Evolutionary conservation across 305 asterid genomes (phyloP).

Genomic region (Nicotiana rustica): DNA sequence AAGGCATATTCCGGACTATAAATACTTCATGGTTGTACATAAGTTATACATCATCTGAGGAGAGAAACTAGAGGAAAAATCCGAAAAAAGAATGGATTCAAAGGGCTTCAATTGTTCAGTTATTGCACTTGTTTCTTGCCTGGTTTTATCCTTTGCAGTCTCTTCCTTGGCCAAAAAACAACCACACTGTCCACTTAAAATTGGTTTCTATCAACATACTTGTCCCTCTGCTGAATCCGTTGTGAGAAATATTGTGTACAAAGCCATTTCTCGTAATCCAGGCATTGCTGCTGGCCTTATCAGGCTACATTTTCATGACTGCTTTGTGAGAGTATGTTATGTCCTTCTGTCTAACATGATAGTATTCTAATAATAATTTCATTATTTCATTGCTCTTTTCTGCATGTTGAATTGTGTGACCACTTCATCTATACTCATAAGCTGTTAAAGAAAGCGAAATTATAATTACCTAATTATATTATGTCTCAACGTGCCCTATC

Average conservation of each 20-base stretch:
- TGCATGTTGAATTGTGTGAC: not conserved
- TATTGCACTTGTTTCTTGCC: constrained; percentile 18
- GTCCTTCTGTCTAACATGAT: not conserved
- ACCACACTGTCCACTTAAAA: not conserved
- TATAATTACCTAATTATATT: not conserved
- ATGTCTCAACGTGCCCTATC: not conserved
- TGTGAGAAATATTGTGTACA: constrained; percentile 35
- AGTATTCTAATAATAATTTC: not conserved
- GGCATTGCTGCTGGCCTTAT: constrained; percentile 31
- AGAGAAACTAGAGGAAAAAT: not conserved
- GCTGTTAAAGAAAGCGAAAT: not conserved
- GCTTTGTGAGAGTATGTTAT: constrained; percentile 43
- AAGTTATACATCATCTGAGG: not conserved
- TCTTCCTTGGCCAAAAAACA: constrained; percentile 2
- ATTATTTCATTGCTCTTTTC: not conserved
- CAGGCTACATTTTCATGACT: too few relatives aligned
- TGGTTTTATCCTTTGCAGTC: constrained; percentile 9
- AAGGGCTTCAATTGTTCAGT: constrained; percentile 15
- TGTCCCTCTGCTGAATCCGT: constrained; percentile 41
- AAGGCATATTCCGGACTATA: constrained; percentile 16
- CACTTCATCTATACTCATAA: not conserved
- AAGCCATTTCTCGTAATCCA: constrained; percentile 27
- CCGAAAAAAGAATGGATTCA: not conserved
- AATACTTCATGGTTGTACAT: not conserved
- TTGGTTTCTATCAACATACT: constrained; percentile 38